phyloP scores from a whole-genome alignment of 768 basidiomycete species.

The Leucosporidium yakuticum region DNA sequence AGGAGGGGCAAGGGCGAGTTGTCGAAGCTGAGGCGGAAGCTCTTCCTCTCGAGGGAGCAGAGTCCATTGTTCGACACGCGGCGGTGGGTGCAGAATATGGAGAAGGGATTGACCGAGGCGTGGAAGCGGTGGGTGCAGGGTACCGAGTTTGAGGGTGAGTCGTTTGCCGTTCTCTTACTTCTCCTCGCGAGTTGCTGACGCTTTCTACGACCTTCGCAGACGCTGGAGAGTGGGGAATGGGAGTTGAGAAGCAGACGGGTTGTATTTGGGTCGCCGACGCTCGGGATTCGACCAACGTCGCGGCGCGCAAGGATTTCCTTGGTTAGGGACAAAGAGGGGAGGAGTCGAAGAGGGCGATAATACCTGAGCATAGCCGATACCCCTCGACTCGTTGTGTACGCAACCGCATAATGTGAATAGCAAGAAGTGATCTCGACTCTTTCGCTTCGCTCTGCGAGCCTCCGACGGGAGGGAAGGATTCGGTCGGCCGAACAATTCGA shows the following conservation, averaged over 20 bases:
- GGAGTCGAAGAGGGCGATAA: no score
- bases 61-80: conserved; percentile 52
- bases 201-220: not conserved
- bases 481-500: no score
- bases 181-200: not conserved
- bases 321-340: no score
- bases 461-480: no score
- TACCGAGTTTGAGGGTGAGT: conserved; percentile 31
- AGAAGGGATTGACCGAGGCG: conserved; percentile 48
- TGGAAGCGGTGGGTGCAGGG: conserved; percentile 51
- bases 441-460: no score
- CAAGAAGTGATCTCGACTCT: no score
- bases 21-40: conserved; percentile 45
- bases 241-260: not conserved
- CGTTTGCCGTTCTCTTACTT: no score
- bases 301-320: not conserved
- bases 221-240: not conserved
- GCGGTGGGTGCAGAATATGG: conserved; percentile 51
- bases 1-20: conserved; percentile 44
- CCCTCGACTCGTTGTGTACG: no score
- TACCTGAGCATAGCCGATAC: no score
- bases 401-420: no score
- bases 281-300: not conserved
- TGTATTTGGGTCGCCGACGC: conserved; percentile 1
- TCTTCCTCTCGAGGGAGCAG: conserved; percentile 48